Base-by-base conservation (phyloP, 352 stramenopile species). In the Globisporangium cederbergense region DNA sequence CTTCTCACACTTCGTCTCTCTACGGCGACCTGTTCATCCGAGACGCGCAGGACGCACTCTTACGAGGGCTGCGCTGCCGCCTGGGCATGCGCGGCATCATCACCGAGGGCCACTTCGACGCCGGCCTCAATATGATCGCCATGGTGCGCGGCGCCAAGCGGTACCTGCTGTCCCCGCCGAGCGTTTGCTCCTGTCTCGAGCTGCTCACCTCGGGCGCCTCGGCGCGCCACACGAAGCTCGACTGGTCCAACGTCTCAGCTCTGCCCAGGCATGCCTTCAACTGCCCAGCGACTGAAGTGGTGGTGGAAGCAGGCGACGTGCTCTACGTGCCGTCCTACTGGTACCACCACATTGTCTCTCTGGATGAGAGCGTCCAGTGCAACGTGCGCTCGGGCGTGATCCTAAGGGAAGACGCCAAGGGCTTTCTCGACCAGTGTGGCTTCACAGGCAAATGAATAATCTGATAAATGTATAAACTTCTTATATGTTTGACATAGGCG, bases 301-400 rank as follows among this genome's bases (percentile, higher is more conserved):
- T 98, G 3, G 71, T 99, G 32, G 85, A 84, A 20, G 78, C 86
- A 1, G 97, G 97, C 5, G 96, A 99, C 75, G 90, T 97, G 9
- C 67, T 98, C 30, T 98, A 98, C 73, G 71, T 98, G 32, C 96
- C 96, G 8, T 97, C 92, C 8, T 90, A 81, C 62, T 98, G 92
- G 91, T 98, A 98, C 71, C 96, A 99, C 73, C 97, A 96, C 68
- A 98, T 99, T 69, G 88, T 98, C 7, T 97, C 89, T 45, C 76
- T 98, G 13, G 90, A 97, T 67, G 91, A 97, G 32, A 98, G 89
- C 70, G 95, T 95, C 32, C 96, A 99, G 72, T 98, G 95, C 79
- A 99, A 99, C 72, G 75, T 93, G 30, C 80, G 95, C 30, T 93
- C 81, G n/a, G 77, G 78, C 0, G 64, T 77, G 42, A 70, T 67